These are phyloP conservation scores for Hebeloma cylindrosporum DNA, from an alignment of 768 basidiomycete genomes.

Conservation along the genomic window DNA sequence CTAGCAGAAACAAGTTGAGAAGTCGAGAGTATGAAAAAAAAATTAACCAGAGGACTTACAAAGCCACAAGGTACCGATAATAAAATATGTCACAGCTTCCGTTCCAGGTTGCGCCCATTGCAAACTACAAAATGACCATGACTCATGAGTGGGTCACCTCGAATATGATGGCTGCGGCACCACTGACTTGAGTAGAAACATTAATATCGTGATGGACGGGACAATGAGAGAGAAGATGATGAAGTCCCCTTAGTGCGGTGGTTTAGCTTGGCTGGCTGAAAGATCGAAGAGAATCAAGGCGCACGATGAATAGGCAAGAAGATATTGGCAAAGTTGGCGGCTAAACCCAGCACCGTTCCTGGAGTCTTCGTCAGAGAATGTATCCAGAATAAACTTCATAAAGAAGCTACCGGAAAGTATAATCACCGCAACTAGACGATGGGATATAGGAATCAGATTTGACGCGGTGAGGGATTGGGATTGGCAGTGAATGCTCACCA, in stretches of 20 bases:
- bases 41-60: constrained; percentile 42
- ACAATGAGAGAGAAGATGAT: constrained; percentile 67
- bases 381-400: background rate
- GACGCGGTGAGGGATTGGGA: background rate
- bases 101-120: constrained; percentile 70
- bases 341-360: constrained; percentile 65
- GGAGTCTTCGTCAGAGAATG: background rate
- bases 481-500: constrained; percentile 33
- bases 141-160: background rate
- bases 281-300: no score
- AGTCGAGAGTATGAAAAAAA: constrained; percentile 5
- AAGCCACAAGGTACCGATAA: constrained; percentile 67
- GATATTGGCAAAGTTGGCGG: constrained; percentile 62
- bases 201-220: constrained; percentile 63
- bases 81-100: constrained; percentile 54
- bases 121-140: constrained; percentile 39
- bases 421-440: constrained; percentile 41
- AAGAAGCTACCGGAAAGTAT: constrained; percentile 41
- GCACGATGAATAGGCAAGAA: constrained; percentile 71
- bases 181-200: constrained; percentile 59
- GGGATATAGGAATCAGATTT: constrained; percentile 9
- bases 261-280: no score
- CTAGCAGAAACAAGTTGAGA: constrained; percentile 35
- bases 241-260: constrained; percentile 63
- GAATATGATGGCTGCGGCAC: background rate